These are phyloP conservation scores for Cicer judaicum DNA, from an alignment of 306 rosid species.

Conservation along the genomic window DNA sequence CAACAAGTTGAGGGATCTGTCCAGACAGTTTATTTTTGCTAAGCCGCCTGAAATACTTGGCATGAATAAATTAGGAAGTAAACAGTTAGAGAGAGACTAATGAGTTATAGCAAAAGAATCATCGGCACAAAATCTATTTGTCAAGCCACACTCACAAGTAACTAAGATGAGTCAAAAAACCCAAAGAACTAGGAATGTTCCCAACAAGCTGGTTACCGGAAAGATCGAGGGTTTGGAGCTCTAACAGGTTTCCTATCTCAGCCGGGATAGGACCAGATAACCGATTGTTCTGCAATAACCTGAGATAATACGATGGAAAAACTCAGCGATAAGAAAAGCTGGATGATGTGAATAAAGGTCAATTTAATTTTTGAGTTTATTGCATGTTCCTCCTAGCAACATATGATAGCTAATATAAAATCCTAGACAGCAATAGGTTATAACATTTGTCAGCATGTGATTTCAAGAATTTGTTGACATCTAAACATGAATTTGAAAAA, in stretches of 20 bases:
- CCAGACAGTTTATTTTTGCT: conserved; percentile 79
- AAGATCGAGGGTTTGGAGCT: conserved; percentile 89
- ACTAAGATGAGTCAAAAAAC: conserved; percentile 71
- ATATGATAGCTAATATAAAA: background rate
- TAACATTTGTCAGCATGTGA: background rate
- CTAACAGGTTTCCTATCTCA: conserved; percentile 74
- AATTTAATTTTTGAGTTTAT: background rate
- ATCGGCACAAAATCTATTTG: conserved; percentile 8
- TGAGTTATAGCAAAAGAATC: conserved; percentile 33
- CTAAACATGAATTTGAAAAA: conserved; percentile 15
- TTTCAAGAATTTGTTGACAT: background rate
- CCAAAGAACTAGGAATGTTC: conserved; percentile 80
- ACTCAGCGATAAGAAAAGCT: conserved; percentile 24
- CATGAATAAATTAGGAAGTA: conserved; percentile 53
- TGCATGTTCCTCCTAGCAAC: background rate
- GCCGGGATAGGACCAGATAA: conserved; percentile 82
- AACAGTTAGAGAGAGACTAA: conserved; percentile 46
- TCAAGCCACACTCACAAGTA: conserved; percentile 85
- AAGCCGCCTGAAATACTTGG: conserved; percentile 93
- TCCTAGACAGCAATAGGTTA: background rate
- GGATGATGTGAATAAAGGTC: conserved; percentile 1
- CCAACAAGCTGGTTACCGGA: conserved; percentile 82
- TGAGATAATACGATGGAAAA: conserved; percentile 45
- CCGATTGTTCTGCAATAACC: conserved; percentile 86
- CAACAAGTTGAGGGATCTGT: conserved; percentile 80